phyloP scores from a whole-genome alignment of 352 stramenopile species.

The Globisporangium ultimum region DNA sequence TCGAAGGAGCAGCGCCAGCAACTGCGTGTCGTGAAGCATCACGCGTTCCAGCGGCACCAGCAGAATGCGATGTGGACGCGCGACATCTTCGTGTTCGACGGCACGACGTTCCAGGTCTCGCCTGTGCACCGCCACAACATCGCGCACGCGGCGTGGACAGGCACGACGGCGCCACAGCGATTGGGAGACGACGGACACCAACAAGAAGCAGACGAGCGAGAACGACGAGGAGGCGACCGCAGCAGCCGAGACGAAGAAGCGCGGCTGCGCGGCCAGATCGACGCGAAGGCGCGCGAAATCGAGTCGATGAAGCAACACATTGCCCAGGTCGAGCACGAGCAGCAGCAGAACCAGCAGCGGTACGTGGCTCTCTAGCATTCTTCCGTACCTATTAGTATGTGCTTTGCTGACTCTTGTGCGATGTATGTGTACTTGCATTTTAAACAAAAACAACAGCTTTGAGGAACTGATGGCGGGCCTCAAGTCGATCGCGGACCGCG shows the following conservation, averaged over 20 bases:
- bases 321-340: constrained; percentile 12
- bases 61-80: constrained; percentile 61
- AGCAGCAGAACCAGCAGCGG: constrained; percentile 18
- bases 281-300: constrained; percentile 2
- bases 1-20: constrained; percentile 47
- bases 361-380: constrained; percentile 10
- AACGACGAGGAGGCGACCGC: background rate
- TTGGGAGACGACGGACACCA: background rate
- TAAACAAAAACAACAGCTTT: constrained; percentile 15
- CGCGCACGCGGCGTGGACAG: background rate
- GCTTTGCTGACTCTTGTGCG: background rate
- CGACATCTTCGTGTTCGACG: constrained; percentile 24
- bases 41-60: constrained; percentile 56
- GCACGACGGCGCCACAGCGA: too few species aligned
- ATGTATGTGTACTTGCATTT: background rate
- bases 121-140: background rate
- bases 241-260: background rate
- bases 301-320: constrained; percentile 18
- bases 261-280: constrained; percentile 7
- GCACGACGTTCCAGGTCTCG: constrained; percentile 4
- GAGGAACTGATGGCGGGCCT: constrained; percentile 27
- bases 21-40: constrained; percentile 43
- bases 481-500: constrained; percentile 17
- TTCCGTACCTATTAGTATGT: background rate
- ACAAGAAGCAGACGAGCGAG: background rate